Conservation (phyloP, 192 early-diverging fungal genomes). For the Chytriomyces sp. region DNA sequence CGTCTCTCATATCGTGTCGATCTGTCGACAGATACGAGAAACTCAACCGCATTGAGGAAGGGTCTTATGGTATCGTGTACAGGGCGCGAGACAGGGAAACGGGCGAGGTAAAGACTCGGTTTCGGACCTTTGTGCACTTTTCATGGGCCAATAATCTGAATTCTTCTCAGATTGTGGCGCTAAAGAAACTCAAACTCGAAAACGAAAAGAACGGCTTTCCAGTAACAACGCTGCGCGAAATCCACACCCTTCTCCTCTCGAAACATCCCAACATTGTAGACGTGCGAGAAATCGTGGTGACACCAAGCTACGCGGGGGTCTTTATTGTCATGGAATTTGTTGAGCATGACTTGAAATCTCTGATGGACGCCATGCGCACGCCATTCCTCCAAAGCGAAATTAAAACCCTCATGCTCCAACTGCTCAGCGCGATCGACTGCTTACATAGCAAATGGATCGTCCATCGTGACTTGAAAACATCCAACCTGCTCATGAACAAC, state of each 20-base stretch:
- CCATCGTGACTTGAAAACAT: slow-evolving; percentile 61
- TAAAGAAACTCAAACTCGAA: slow-evolving; percentile 78
- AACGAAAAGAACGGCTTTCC: slow-evolving; percentile 81
- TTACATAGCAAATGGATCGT: slow-evolving; percentile 65
- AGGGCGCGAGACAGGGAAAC: slow-evolving; percentile 82
- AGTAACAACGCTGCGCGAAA: slow-evolving; percentile 80
- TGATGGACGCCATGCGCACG: slow-evolving; percentile 83
- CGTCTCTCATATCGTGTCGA: slow-evolving; percentile 65
- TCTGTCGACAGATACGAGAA: slow-evolving; percentile 87
- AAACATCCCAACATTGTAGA: slow-evolving; percentile 80
- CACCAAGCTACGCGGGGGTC: slow-evolving; percentile 66
- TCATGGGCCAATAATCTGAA: too few species aligned
- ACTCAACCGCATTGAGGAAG: slow-evolving; percentile 95
- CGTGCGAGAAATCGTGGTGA: slow-evolving; percentile 78
- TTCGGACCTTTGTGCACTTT: too few species aligned
- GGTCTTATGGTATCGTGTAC: slow-evolving; percentile 95
- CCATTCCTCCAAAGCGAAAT: slow-evolving; percentile 86
- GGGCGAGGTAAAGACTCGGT: slow-evolving; percentile 49
- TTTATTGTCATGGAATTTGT: slow-evolving; percentile 99
- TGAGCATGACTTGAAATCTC: slow-evolving; percentile 89
- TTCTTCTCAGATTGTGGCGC: slow-evolving; percentile 60
- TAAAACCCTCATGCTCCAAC: slow-evolving; percentile 60
- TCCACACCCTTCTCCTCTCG: slow-evolving; percentile 72
- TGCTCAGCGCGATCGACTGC: slow-evolving; percentile 55
- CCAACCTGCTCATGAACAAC: slow-evolving; percentile 60